phyloP scores from a whole-genome alignment of 345 rosid species.

The Nephelium lappaceum region DNA sequence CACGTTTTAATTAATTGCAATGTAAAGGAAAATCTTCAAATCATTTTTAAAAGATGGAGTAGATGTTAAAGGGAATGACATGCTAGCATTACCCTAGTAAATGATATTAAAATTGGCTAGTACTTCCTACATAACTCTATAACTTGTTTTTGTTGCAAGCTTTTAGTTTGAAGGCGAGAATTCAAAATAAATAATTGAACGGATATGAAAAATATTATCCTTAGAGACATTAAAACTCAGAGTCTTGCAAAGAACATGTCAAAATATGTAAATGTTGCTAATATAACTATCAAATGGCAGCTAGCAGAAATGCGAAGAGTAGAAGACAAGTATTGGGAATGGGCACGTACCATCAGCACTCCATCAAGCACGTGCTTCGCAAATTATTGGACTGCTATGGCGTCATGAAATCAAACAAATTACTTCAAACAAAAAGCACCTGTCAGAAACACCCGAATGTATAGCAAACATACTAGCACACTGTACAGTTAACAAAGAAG shows the following conservation, averaged over 20 bases:
- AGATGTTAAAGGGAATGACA: background rate
- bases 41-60: background rate
- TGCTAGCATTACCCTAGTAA: background rate
- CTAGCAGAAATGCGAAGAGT: conserved; percentile 53
- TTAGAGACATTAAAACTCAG: background rate
- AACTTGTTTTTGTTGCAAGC: background rate
- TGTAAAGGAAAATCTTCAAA: background rate
- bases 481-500: conserved; percentile 24
- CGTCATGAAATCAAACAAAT: conserved; percentile 35
- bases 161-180: background rate
- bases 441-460: conserved; percentile 13
- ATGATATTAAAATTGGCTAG: background rate
- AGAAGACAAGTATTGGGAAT: conserved; percentile 51
- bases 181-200: background rate
- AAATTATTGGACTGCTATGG: conserved; percentile 46
- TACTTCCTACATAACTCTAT: background rate
- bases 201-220: background rate
- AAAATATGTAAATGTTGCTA: conserved; percentile 12
- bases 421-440: background rate
- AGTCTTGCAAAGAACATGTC: background rate
- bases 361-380: conserved; percentile 53
- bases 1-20: background rate
- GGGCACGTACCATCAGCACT: conserved; percentile 60
- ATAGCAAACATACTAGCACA: background rate
- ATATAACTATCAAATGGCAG: conserved; percentile 35